Evolutionary conservation across 352 stramenopile species (phyloP).

Genomic region (Plasmopara muralis): DNA sequence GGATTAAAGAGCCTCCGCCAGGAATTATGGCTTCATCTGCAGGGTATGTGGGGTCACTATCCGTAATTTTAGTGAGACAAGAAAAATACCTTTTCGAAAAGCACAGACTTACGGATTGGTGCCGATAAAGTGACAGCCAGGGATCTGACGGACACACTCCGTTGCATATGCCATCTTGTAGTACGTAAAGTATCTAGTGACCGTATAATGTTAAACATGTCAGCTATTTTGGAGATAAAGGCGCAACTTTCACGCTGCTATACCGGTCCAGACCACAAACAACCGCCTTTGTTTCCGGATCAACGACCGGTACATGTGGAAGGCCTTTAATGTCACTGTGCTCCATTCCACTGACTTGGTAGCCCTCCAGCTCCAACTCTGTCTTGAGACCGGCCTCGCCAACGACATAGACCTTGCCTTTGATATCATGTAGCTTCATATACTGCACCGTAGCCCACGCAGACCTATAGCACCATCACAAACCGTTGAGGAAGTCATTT

Average conservation of each 20-base stretch:
- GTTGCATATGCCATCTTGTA: slow-evolving; percentile 84
- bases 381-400: slow-evolving; percentile 62
- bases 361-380: slow-evolving; percentile 62
- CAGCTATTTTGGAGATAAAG: not conserved
- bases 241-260: not conserved
- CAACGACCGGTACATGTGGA: slow-evolving; percentile 57
- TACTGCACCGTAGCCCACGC: slow-evolving; percentile 76
- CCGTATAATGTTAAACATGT: not conserved
- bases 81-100: not conserved
- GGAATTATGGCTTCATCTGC: slow-evolving; percentile 66
- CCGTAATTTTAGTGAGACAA: not conserved
- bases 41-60: slow-evolving; percentile 70
- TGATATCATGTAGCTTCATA: slow-evolving; percentile 69
- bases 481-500: not conserved
- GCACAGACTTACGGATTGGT: slow-evolving; percentile 62
- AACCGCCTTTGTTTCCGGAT: slow-evolving; percentile 65
- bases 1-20: slow-evolving; percentile 59
- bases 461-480: slow-evolving; percentile 32
- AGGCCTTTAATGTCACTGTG: slow-evolving; percentile 65
- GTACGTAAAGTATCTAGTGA: slow-evolving; percentile 60
- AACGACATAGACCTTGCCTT: slow-evolving; percentile 81
- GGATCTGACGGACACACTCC: slow-evolving; percentile 59
- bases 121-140: slow-evolving; percentile 70
- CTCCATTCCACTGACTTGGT: slow-evolving; percentile 57
- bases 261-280: slow-evolving; percentile 77